Base-by-base conservation (phyloP, 331 rosid species). In the Stylosanthes scabra region DNA sequence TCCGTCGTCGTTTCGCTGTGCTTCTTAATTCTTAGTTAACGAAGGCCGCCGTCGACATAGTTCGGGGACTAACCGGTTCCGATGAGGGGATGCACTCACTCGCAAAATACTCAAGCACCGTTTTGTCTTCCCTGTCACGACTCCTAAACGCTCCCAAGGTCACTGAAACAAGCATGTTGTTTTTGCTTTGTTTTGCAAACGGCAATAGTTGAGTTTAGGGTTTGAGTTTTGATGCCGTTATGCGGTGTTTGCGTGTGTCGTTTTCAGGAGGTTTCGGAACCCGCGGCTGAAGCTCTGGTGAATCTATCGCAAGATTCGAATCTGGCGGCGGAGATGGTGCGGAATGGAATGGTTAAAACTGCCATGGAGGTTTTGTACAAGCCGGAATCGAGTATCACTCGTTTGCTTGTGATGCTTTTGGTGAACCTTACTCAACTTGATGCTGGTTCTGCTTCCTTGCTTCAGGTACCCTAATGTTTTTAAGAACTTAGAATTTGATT, bases 11-110 rank as follows among this genome's bases (percentile, higher is more conserved):
- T 68, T 68, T 79, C 27, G 57, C 9, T 51, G 28, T 5, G 37
- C 4, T 31, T 31, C 37, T 47, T 27, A 93, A 96, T 54, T 15
- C 55, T 47, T 16, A 93, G 97, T 74, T 93, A 42, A 81, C 82
- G 16, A 91, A 89, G 83, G 97, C 70, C 11, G 98, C 96, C 64
- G 92, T 91, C 66, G 98, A 91, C 66, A 93, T 93, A 66, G 97
- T 91, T 84, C 87, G 88, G 61, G 97, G 96, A 27, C 66, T 93
- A 85, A 93, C 97, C 2, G 98, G 98, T 42, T 89, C 98, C 8
- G 89, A 80, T 2, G 98, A 91, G 54, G 97, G 98, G 69, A 67
- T 93, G 81, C 84, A 82, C 66, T 91, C 98, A 39, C 89, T 93
- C 8, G 83, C 86, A 70, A 81, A 51, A 39, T 78, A 89, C 75